Conservation (phyloP, 225 moss, liverwort and hornwort species). For the Physcomitrium patens region DNA sequence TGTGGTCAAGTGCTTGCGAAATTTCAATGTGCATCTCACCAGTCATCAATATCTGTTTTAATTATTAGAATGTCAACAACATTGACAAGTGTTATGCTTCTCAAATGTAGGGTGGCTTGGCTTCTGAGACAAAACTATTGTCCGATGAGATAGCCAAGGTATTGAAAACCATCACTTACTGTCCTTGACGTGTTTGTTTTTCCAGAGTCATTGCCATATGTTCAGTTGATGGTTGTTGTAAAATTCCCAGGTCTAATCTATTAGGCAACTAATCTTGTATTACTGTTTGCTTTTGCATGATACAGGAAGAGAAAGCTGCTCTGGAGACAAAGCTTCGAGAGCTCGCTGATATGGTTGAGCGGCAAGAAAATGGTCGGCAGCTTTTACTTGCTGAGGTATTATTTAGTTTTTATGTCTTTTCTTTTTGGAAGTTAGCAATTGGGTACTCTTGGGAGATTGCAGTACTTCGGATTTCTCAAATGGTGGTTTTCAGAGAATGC, state of each 20-base stretch:
- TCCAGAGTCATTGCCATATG: neutral
- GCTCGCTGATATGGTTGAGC: slow-evolving; percentile 89
- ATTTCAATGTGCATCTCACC: neutral
- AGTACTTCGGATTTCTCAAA: neutral
- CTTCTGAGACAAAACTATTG: slow-evolving; percentile 28
- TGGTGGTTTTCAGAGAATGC: neutral
- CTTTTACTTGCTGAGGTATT: slow-evolving; percentile 82
- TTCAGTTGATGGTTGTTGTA: neutral
- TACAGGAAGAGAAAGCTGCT: slow-evolving; percentile 62
- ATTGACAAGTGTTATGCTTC: slow-evolving; percentile 28
- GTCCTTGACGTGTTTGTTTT: neutral
- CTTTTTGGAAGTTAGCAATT: neutral
- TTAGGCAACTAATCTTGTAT: slow-evolving; percentile 20
- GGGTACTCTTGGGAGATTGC: neutral
- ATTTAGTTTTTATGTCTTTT: neutral
- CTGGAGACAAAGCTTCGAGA: slow-evolving; percentile 79
- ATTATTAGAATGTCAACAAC: slow-evolving; percentile 6
- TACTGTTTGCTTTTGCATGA: slow-evolving; percentile 24
- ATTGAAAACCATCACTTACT: slow-evolving; percentile 10
- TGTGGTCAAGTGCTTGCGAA: slow-evolving; percentile 19
- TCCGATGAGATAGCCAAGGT: slow-evolving; percentile 49
- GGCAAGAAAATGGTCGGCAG: slow-evolving; percentile 88
- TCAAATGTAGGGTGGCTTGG: slow-evolving; percentile 34
- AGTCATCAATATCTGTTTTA: slow-evolving; percentile 2
- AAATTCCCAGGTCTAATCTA: neutral